Base-by-base conservation (phyloP, 2,329 filamentous ascomycete genomes). In the Sporothrix sp. region DNA sequence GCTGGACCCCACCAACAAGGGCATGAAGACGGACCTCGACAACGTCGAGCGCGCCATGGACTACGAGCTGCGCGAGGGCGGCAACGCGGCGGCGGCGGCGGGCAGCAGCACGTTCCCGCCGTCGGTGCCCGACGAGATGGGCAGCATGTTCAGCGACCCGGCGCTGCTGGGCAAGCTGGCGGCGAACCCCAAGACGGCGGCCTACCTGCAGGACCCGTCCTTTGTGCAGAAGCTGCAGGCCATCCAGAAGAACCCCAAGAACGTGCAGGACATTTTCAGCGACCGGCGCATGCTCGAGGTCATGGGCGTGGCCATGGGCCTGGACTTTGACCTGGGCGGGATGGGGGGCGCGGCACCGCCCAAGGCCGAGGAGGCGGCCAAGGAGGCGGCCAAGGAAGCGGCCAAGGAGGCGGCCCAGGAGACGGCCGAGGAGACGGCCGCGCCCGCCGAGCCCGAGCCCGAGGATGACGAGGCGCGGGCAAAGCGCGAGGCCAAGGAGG, bases 201-300 rank as follows among this genome's bases (percentile, higher is more conserved):
- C 74, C 11, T 80, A 85, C 61, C 81, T 98, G 28, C 84, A 81
- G 52, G 93, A 98, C 63, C 76, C 84, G 9, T 73, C 80, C 25
- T 98, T 98, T 71, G 95, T 98, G 84, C 71, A 76, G 57, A 97
- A 95, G 71, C 75, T 98, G 52, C 83, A 93, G 67, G 76, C 81
- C 46, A 72, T 97, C 56, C 82, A 85, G 70, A 73, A 81, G 58
- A 93, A 96, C 70, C 90, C 93, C 6, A 79, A 81, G 61, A 82
- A 80, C 60, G 78, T 88, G 42, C 82, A 87, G 56, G 80, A 85
- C 53, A 79, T 93, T 58, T 89, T 98, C 69, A 78, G 82, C 58
- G 93, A 98, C 64, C 91, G 90, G 5, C 77, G 93, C 55, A 89
- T 98, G 78, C 75, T 98, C 59, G 86, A 94, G 66, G 91, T 97